Conservation (phyloP, 1,284 basidiomycete genomes). For the Cutaneotrichosporon dermatis region DNA sequence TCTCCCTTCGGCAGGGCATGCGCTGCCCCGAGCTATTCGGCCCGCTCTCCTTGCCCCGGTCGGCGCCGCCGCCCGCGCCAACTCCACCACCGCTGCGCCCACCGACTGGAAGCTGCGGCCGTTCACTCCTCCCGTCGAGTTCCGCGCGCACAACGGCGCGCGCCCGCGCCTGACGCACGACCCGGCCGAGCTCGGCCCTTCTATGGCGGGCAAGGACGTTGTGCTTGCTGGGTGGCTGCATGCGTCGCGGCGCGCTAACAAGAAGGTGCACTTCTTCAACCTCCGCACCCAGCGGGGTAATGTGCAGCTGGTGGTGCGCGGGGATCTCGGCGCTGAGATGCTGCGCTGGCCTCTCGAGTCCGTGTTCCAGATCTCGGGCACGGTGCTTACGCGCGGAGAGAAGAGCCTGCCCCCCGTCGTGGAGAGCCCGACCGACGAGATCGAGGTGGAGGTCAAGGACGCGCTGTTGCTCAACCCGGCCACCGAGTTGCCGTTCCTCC, state of each 20-base stretch:
- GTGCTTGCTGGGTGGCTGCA: constrained; percentile 70
- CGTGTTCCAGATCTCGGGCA: constrained; percentile 67
- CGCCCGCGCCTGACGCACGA: constrained; percentile 54
- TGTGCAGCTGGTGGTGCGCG: constrained; percentile 62
- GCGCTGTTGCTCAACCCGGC: constrained; percentile 77
- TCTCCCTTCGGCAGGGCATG: background rate
- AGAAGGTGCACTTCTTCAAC: constrained; percentile 51
- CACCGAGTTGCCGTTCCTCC: constrained; percentile 68
- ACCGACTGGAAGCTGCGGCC: constrained; percentile 7
- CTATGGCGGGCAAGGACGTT: constrained; percentile 58
- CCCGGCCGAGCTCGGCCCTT: constrained; percentile 58
- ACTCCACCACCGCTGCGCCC: background rate
- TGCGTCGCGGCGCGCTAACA: constrained; percentile 56
- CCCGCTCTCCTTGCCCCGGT: background rate
- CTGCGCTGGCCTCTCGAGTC: constrained; percentile 67
- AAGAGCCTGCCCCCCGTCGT: constrained; percentile 51
- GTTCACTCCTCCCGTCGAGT: background rate
- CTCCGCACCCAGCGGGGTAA: constrained; percentile 71
- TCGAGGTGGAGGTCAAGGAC: constrained; percentile 71
- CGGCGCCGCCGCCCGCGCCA: background rate
- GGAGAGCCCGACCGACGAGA: constrained; percentile 56
- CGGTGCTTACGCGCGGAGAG: constrained; percentile 61
- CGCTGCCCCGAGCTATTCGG: background rate
- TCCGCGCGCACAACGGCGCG: constrained; percentile 18
- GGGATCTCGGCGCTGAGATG: constrained; percentile 53